Percentiles rank a stretch among this genome's conserved stretches.
Evolutionary conservation across 306 rosid genomes (phyloP).

Genomic region (Pyrus bretschneideri): DNA sequence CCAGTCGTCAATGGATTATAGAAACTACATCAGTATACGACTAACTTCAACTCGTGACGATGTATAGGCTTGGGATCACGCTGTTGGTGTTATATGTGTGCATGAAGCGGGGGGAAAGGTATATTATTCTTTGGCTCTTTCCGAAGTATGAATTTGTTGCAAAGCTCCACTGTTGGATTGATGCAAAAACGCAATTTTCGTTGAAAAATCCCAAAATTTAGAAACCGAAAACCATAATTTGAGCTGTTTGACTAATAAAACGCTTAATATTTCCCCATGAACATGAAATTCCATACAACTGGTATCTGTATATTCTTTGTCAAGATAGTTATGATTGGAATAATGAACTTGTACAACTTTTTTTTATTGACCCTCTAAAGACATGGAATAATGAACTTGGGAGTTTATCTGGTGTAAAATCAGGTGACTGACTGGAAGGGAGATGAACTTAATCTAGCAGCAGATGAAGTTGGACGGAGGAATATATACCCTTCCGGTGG

Average conservation of each 20-base stretch:
- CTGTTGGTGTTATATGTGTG: slow-evolving; percentile 51
- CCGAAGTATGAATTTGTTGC: not conserved
- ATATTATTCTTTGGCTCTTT: not conserved
- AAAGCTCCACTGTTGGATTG: not conserved
- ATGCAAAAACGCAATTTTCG: not conserved
- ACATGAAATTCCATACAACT: too few relatives aligned
- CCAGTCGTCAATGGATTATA: not conserved
- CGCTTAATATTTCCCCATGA: too few relatives aligned
- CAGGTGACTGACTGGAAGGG: slow-evolving; percentile 86
- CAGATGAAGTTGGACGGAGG: slow-evolving; percentile 55
- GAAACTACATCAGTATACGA: not conserved
- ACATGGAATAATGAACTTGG: not conserved
- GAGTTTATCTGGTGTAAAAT: slow-evolving; percentile 13
- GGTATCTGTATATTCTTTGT: too few relatives aligned
- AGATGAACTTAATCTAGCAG: slow-evolving; percentile 61
- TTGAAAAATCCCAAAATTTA: not conserved
- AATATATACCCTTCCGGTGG: slow-evolving; percentile 65
- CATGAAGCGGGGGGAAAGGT: slow-evolving; percentile 45
- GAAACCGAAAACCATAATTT: not conserved
- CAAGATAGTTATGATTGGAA: too few relatives aligned
- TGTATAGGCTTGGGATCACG: slow-evolving; percentile 54
- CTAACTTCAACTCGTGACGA: not conserved
- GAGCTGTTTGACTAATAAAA: too few relatives aligned
- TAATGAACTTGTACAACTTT: not conserved
- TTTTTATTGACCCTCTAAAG: not conserved